Conservation (phyloP, 2,329 filamentous ascomycete genomes). For the Cytospora chrysosperma region DNA sequence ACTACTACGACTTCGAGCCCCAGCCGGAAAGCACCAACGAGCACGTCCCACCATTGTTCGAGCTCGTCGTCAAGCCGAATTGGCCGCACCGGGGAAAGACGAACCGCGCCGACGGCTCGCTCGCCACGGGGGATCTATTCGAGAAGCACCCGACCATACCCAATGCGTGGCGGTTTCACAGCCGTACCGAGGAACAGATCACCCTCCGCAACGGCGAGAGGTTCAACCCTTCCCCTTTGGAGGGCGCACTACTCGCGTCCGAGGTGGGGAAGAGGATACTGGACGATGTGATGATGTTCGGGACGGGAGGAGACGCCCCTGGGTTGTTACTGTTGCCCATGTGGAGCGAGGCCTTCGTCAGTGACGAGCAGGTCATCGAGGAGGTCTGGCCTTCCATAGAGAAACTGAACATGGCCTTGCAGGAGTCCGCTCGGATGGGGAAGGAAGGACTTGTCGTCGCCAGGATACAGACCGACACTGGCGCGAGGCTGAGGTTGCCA, state of each 20-base stretch:
- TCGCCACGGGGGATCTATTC: conserved; percentile 64
- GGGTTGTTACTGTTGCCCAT: conserved; percentile 55
- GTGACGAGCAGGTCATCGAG: conserved; percentile 39
- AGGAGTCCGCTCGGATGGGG: conserved; percentile 51
- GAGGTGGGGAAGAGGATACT: conserved; percentile 39
- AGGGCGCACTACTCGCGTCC: conserved; percentile 49
- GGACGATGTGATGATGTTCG: conserved; percentile 60
- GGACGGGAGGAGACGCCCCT: conserved; percentile 53
- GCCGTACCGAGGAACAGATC: conserved; percentile 60
- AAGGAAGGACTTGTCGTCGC: conserved; percentile 51
- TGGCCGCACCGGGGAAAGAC: conserved; percentile 62
- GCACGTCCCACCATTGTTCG: conserved; percentile 39
- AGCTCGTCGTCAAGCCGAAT: conserved; percentile 52
- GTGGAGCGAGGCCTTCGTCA: conserved; percentile 21
- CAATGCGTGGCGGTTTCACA: conserved; percentile 62
- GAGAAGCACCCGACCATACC: conserved; percentile 49
- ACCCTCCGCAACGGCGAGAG: conserved; percentile 67
- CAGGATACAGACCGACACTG: conserved; percentile 30
- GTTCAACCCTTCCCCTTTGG: conserved; percentile 63
- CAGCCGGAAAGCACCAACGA: conserved; percentile 29
- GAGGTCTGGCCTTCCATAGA: conserved; percentile 45
- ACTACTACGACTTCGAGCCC: conserved; percentile 46
- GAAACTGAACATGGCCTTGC: conserved; percentile 47
- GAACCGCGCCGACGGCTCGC: conserved; percentile 60
- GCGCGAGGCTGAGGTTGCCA: conserved; percentile 38